Evolutionary conservation across 768 basidiomycete species (phyloP).

Genomic region (Sporobolomyces phaffii): DNA sequence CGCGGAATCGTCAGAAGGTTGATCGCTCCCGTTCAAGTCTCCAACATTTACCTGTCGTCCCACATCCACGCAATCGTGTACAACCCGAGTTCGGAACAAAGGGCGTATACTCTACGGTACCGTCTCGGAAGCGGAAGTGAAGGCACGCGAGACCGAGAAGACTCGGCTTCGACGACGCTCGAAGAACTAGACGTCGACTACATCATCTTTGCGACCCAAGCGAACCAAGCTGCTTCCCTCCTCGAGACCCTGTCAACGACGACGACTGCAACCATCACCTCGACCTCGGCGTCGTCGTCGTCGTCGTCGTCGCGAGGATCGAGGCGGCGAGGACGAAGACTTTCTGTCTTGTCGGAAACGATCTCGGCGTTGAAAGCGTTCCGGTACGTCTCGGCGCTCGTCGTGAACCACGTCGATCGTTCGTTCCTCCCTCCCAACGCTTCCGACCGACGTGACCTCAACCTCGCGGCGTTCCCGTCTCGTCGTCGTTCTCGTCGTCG

Average conservation of each 20-base stretch:
- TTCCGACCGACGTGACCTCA: conserved; percentile 60
- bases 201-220: conserved; percentile 69
- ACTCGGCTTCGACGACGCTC: too few relatives aligned
- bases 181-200: conserved; percentile 51
- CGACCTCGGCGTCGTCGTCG: too few relatives aligned
- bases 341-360: conserved; percentile 37
- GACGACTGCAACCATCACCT: too few relatives aligned
- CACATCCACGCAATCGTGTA: conserved; percentile 46
- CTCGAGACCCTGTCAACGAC: conserved; percentile 46
- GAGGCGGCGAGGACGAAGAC: too few relatives aligned
- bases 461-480: conserved; percentile 48
- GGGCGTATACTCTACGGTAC: not conserved
- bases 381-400: conserved; percentile 50
- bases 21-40: conserved; percentile 47
- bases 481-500: too few relatives aligned
- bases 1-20: conserved; percentile 57
- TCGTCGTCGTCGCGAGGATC: too few relatives aligned
- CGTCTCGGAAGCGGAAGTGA: not conserved
- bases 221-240: conserved; percentile 57
- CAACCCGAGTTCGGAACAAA: not conserved
- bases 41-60: conserved; percentile 56
- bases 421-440: conserved; percentile 55
- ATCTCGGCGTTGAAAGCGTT: conserved; percentile 55
- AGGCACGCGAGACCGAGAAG: not conserved
- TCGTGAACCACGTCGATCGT: conserved; percentile 66